Base-by-base conservation (phyloP, 2,329 filamentous ascomycete species). In the Aspergillus pseudotamarii region DNA sequence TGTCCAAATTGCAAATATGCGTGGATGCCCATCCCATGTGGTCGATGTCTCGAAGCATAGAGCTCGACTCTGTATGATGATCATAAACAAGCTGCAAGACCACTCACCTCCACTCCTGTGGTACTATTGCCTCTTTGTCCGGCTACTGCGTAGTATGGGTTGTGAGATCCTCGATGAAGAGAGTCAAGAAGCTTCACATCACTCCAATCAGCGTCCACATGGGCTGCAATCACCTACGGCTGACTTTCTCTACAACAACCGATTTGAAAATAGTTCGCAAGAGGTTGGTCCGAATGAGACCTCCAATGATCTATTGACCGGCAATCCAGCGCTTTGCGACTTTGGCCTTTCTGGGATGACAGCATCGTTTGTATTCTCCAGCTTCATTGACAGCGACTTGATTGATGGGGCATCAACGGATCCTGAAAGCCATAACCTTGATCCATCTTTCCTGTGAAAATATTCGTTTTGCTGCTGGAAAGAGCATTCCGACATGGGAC, bases 1-100 rank as follows among this genome's bases (percentile, higher is more conserved):
- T 30, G 48, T 59, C 19, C 59, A 57, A 6, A 61, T 62, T 11
- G 50, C 48, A n/a, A 62, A 62, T 30, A 56, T 62, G 21, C 48
- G 32, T 30, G 50, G 56, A 11, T 45, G 32, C 19, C 6, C 51
- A 21, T 30, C 54, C 4, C 53, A 61, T 14, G 32, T 46, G 4
- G 43, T 32, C 11, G 58, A 58, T 19, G n/a, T 64, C 21, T 58
- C 62, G 26, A 57, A 45, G 34, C 62, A 64, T 45, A 28, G 62
- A 41, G 62, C 62, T 8, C 62, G 62, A 45, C 34, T 64, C 16
- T 64, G 62, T 34, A 64, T 64, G 62, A 38, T 64, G 8, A 53
- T 56, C 48, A 28, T 58, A 11, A 50, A 51, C 11, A 64, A 26
- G 23, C 41, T 64, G 12, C 12, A 48, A 43, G 62, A 64, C 26